These are phyloP conservation scores for Brassica hybrid DNA, from an alignment of 441 rosid genomes.

Conservation along the genomic window DNA sequence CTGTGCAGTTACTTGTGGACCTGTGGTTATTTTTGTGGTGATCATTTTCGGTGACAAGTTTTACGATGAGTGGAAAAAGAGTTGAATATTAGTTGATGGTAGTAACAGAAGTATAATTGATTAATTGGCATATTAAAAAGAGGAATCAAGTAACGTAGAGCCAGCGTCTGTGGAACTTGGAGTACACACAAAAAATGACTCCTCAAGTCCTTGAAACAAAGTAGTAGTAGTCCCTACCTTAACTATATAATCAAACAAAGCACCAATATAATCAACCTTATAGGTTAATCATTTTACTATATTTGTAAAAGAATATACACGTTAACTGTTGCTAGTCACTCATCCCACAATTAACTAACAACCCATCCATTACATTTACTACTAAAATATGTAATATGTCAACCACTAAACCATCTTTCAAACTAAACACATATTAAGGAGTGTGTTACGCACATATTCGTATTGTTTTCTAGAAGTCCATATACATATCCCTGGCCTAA, in stretches of 20 bases:
- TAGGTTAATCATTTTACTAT: not conserved
- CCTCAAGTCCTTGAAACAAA: constrained; percentile 29
- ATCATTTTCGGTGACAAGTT: not conserved
- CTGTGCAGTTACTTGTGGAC: constrained; percentile 13
- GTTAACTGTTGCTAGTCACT: not conserved
- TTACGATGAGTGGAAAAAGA: not conserved
- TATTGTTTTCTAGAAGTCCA: constrained; percentile 38
- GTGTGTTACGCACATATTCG: not conserved
- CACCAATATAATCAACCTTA: not conserved
- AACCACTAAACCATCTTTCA: not conserved
- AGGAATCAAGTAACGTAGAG: not conserved
- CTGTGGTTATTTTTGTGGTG: not conserved
- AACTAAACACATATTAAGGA: not conserved
- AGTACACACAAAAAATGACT: constrained; percentile 33
- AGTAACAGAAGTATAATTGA: not conserved
- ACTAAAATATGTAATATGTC: constrained; percentile 3
- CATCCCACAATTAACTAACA: constrained; percentile 16
- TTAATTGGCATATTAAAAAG: not conserved
- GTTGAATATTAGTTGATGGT: constrained; percentile 4
- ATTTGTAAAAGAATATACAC: not conserved
- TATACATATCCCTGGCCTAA: constrained; percentile 11
- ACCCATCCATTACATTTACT: not conserved
- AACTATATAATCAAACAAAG: constrained; percentile 17
- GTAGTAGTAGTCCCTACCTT: constrained; percentile 7
- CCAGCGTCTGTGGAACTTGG: constrained; percentile 32